A percentile compares a stretch with the other conserved stretches of the same genome.
Conservation (phyloP, 805 yeast species). For the Kodamaea fukazawae region DNA sequence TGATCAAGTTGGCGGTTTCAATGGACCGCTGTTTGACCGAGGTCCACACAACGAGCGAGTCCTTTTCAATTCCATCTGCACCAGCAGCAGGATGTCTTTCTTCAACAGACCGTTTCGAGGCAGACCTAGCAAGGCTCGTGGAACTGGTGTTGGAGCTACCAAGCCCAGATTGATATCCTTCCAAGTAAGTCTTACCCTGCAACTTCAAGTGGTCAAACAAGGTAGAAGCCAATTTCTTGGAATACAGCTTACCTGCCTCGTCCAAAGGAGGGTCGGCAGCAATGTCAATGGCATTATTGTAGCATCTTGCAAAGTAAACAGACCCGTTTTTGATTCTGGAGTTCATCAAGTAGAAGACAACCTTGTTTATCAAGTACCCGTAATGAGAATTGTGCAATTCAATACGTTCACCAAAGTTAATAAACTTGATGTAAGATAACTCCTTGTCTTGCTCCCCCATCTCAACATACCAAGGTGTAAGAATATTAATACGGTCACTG, state of each 20-base stretch:
- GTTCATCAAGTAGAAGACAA: conserved; percentile 90
- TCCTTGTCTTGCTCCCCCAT: conserved; percentile 53
- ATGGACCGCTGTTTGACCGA: conserved; percentile 84
- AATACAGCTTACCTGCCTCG: conserved; percentile 66
- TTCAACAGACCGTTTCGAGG: conserved; percentile 26
- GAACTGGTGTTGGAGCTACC: conserved; percentile 8
- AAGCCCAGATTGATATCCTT: conserved; percentile 9
- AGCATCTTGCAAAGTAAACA: conserved; percentile 88
- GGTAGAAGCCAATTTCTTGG: conserved; percentile 60
- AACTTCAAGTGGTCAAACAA: conserved; percentile 39
- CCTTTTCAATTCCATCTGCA: conserved; percentile 56
- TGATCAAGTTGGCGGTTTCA: conserved; percentile 71
- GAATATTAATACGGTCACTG: conserved; percentile 62
- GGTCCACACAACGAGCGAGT: conserved; percentile 87
- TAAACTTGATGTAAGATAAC: conserved; percentile 76
- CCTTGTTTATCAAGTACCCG: conserved; percentile 87
- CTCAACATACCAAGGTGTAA: conserved; percentile 70
- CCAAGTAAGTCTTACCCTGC: conserved; percentile 34
- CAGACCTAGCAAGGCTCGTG: conserved; percentile 6
- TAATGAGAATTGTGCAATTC: conserved; percentile 77
- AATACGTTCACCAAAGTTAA: conserved; percentile 85
- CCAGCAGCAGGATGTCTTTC: conserved; percentile 45
- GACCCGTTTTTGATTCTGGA: conserved; percentile 82
- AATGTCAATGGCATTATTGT: conserved; percentile 53
- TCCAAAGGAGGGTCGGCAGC: conserved; percentile 80